Base-by-base conservation (phyloP, 768 basidiomycete genomes). In the Leccinum subgranulosum region DNA sequence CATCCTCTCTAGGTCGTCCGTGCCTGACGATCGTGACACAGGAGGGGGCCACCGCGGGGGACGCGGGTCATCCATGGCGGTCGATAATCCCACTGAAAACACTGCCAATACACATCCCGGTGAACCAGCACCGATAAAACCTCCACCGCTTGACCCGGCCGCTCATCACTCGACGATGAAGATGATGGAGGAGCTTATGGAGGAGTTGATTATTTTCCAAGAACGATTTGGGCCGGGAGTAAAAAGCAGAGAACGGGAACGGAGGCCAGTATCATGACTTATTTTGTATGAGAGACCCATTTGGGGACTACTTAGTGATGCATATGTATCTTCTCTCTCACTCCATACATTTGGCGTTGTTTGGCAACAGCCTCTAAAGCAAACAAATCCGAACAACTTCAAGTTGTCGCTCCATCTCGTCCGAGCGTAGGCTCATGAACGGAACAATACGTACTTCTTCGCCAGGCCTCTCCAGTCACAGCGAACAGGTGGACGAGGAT, bases 111-210 rank as follows among this genome's bases (percentile, higher is more conserved):
- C 63, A 19, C 68, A 55, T 19, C 25, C 39, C 34, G 51, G 56
- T 49, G 66, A 60, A 49, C 48, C 53, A 39, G 45, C 41, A 51
- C 49, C 56, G 28, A 57, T 17, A 31, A 60, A 62, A 49, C 51
- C 51, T n/a, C 17, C 19, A 0, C 43, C 57, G 31, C 48, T 54
- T 15, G 66, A 59, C 34, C 45, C 46, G 28, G 47, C 59, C 28
- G 58, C 69, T 60, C 63, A 65, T 10, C 61, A 64, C 49, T 68
- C 69, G 67, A 88, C 88, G 41, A 88, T 90, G 84, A 86, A 83
- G 73, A 79, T 89, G 76, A 91, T 96, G 88, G 93, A 94, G 69
- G 91, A 90, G 64, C 76, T 96, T 10, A 94, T 94, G 86, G 84
- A 90, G 66, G 93, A 95, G 70, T 75, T 95, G 25, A 92, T 94